phyloP scores from a whole-genome alignment of 257 asterid genomes.

The Jacaranda copaia region DNA sequence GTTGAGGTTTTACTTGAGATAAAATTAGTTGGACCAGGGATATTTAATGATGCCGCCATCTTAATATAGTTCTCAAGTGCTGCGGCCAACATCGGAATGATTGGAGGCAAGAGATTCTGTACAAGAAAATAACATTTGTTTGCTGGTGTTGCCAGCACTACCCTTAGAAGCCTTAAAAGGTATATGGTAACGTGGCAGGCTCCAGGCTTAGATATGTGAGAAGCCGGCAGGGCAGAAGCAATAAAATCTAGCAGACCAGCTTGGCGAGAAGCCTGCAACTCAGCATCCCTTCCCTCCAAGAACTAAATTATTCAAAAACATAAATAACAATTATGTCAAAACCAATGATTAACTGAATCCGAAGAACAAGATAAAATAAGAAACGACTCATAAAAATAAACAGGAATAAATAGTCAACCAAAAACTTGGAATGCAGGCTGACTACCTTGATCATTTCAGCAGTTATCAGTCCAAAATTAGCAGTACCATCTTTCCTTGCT shows the following conservation, averaged over 20 bases:
- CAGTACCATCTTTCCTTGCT: slow-evolving; percentile 97
- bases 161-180: slow-evolving; percentile 86
- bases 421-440: slow-evolving; percentile 21
- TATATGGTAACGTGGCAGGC: slow-evolving; percentile 87
- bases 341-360: slow-evolving; percentile 36
- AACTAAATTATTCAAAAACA: slow-evolving; percentile 52
- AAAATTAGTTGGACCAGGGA: slow-evolving; percentile 61
- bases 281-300: slow-evolving; percentile 94
- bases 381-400: slow-evolving; percentile 4
- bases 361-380: slow-evolving; percentile 29
- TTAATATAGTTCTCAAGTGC: slow-evolving; percentile 92
- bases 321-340: slow-evolving; percentile 30
- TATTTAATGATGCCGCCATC: slow-evolving; percentile 85
- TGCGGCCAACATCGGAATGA: slow-evolving; percentile 95
- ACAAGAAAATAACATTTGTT: slow-evolving; percentile 93
- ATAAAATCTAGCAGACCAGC: slow-evolving; percentile 97
- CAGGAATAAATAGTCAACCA: slow-evolving; percentile 8
- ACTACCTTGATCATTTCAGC: slow-evolving; percentile 94
- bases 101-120: slow-evolving; percentile 93
- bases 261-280: slow-evolving; percentile 95
- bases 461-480: slow-evolving; percentile 83
- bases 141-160: slow-evolving; percentile 61
- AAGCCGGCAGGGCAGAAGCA: slow-evolving; percentile 98
- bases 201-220: slow-evolving; percentile 95
- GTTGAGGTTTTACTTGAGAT: slow-evolving; percentile 62